phyloP scores from a whole-genome alignment of 139 green algal species.

The Chlamydomonas sphaeroides region DNA sequence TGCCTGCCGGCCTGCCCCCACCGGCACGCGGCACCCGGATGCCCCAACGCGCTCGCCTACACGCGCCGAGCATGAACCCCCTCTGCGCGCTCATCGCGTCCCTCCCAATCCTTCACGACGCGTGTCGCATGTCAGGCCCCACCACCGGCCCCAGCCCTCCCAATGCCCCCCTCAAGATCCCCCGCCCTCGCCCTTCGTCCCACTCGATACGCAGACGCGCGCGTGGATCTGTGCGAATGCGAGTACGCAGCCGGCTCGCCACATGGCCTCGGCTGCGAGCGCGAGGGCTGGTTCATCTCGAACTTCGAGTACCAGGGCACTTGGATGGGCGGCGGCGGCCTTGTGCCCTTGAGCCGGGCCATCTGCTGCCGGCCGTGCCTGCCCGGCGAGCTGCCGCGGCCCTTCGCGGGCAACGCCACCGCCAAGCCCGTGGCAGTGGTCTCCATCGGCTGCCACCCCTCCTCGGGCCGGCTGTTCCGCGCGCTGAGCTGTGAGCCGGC shows the following conservation, averaged over 20 bases:
- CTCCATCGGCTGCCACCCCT: slow-evolving; percentile 75
- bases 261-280: slow-evolving; percentile 37
- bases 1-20: no score
- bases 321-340: slow-evolving; percentile 65
- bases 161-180: no score
- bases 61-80: no score
- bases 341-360: slow-evolving; percentile 77
- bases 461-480: slow-evolving; percentile 41
- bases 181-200: no score
- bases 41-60: no score
- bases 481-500: slow-evolving; percentile 61
- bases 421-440: slow-evolving; percentile 64
- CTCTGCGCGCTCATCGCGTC: no score
- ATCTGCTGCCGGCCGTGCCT: slow-evolving; percentile 83
- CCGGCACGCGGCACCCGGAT: no score
- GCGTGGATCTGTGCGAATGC: slow-evolving; percentile 45
- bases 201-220: no score
- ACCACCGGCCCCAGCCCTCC: no score
- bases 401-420: slow-evolving; percentile 5
- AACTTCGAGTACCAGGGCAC: slow-evolving; percentile 54
- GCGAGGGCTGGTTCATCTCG: slow-evolving; percentile 52
- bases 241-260: slow-evolving; percentile 25
- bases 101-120: no score
- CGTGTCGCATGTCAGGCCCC: no score
- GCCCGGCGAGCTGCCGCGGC: slow-evolving; percentile 52